phyloP scores from a whole-genome alignment of 306 rosid genomes.

The Lablab purpureus region DNA sequence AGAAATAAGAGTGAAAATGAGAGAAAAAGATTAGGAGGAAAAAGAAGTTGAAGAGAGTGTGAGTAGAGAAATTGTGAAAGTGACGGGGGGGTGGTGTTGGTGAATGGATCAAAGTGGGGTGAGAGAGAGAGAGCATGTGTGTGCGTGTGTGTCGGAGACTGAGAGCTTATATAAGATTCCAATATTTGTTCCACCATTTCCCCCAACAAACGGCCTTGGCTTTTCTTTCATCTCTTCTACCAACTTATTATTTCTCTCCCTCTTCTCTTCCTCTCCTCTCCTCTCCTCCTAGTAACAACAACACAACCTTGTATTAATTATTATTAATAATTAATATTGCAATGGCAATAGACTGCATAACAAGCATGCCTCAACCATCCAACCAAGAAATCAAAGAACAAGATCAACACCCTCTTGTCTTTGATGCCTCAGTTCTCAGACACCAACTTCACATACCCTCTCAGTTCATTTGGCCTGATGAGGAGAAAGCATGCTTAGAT shows the following conservation, averaged over 20 bases:
- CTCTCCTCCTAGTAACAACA: slow-evolving; percentile 5
- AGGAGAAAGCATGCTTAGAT: slow-evolving; percentile 62
- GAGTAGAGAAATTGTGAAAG: too few species aligned
- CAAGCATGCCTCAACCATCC: slow-evolving; percentile 41
- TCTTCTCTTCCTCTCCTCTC: slow-evolving; percentile 24
- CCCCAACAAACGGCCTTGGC: slow-evolving; percentile 83
- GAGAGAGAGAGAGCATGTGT: background rate
- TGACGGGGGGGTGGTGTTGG: too few species aligned
- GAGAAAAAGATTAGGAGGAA: too few species aligned
- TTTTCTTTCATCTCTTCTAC: slow-evolving; percentile 73
- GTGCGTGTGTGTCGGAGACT: background rate
- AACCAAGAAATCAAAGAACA: slow-evolving; percentile 44
- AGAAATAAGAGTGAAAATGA: too few species aligned
- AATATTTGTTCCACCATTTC: slow-evolving; percentile 59
- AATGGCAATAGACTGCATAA: slow-evolving; percentile 73
- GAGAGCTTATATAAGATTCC: slow-evolving; percentile 74
- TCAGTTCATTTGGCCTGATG: slow-evolving; percentile 93
- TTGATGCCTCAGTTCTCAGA: slow-evolving; percentile 73
- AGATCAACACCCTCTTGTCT: slow-evolving; percentile 54
- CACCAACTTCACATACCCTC: slow-evolving; percentile 62
- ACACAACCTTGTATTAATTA: background rate
- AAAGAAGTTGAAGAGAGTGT: too few species aligned
- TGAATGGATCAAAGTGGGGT: too few species aligned
- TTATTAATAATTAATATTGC: slow-evolving; percentile 43
- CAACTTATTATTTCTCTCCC: slow-evolving; percentile 51